Conservation (phyloP, 1,284 basidiomycete species). For the Wolfiporia cocos region DNA sequence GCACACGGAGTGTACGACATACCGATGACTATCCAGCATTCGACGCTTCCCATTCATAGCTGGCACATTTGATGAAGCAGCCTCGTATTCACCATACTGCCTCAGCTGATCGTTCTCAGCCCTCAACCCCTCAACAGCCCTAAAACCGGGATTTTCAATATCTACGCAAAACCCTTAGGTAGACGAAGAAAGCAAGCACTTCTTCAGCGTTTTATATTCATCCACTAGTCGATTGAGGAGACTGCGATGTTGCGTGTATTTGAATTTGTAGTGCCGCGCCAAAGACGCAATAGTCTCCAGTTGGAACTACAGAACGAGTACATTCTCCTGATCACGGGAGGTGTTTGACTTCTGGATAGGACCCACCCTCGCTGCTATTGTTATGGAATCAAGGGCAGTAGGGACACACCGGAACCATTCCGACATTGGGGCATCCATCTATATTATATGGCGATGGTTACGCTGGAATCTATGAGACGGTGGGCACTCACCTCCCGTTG, state of each 20-base stretch:
- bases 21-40: conserved; percentile 43
- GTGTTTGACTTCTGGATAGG: not conserved
- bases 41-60: conserved; percentile 64
- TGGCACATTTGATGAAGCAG: conserved; percentile 28
- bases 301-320: conserved; percentile 67
- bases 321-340: not conserved
- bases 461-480: not conserved
- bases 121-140: conserved; percentile 39
- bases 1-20: conserved; percentile 2
- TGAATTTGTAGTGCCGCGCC: conserved; percentile 51
- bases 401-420: conserved; percentile 70
- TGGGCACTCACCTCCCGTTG: conserved; percentile 55
- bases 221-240: conserved; percentile 40
- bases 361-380: conserved; percentile 58
- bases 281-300: conserved; percentile 67
- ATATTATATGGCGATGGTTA: conserved; percentile 1
- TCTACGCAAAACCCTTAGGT: too few species aligned
- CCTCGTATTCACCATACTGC: conserved; percentile 26
- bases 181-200: too few species aligned
- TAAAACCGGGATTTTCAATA: too few species aligned
- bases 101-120: conserved; percentile 44
- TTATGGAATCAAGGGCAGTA: conserved; percentile 51
- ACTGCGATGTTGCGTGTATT: conserved; percentile 45
- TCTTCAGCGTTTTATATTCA: conserved; percentile 43
- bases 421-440: conserved; percentile 75